These are phyloP conservation scores for Aphanomyces cochlioides DNA, from an alignment of 352 stramenopile species.

Conservation along the genomic window DNA sequence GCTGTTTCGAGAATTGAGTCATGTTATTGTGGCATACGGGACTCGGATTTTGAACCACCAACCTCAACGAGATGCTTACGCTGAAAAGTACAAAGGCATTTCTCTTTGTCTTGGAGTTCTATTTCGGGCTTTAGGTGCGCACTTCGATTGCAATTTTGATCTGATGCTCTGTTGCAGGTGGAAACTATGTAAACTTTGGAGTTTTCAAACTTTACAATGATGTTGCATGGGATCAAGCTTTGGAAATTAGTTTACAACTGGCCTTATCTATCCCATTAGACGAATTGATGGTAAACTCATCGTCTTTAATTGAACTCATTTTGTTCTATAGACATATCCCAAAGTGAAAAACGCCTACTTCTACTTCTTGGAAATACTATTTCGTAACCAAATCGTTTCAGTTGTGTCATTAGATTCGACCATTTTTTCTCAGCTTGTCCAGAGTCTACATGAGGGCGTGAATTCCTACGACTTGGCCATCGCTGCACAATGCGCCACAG, in stretches of 20 bases:
- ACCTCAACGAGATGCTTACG: slow-evolving; percentile 71
- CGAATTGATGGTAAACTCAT: slow-evolving; percentile 82
- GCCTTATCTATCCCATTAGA: slow-evolving; percentile 93
- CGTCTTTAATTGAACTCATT: neutral
- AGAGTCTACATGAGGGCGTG: slow-evolving; percentile 88
- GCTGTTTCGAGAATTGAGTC: slow-evolving; percentile 95
- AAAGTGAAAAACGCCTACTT: slow-evolving; percentile 98
- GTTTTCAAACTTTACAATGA: slow-evolving; percentile 99
- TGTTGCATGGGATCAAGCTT: slow-evolving; percentile 88
- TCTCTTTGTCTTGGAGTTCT: slow-evolving; percentile 91
- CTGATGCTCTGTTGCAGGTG: slow-evolving; percentile 41
- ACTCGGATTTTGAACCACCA: slow-evolving; percentile 64
- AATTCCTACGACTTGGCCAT: slow-evolving; percentile 90
- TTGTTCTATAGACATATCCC: slow-evolving; percentile 69
- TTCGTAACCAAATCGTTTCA: slow-evolving; percentile 95
- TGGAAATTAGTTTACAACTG: slow-evolving; percentile 94
- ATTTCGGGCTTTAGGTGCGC: slow-evolving; percentile 60
- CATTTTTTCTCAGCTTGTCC: slow-evolving; percentile 96
- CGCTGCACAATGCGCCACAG: slow-evolving; percentile 92
- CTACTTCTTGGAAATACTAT: slow-evolving; percentile 97
- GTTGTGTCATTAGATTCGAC: slow-evolving; percentile 89
- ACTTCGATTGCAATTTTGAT: neutral
- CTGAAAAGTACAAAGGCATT: slow-evolving; percentile 97
- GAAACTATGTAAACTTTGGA: slow-evolving; percentile 99
- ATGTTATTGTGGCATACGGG: slow-evolving; percentile 95